A percentile compares a stretch with the other conserved stretches of the same genome.
phyloP scores from a whole-genome alignment of 306 rosid genomes.

The Cucurbita maxima region DNA sequence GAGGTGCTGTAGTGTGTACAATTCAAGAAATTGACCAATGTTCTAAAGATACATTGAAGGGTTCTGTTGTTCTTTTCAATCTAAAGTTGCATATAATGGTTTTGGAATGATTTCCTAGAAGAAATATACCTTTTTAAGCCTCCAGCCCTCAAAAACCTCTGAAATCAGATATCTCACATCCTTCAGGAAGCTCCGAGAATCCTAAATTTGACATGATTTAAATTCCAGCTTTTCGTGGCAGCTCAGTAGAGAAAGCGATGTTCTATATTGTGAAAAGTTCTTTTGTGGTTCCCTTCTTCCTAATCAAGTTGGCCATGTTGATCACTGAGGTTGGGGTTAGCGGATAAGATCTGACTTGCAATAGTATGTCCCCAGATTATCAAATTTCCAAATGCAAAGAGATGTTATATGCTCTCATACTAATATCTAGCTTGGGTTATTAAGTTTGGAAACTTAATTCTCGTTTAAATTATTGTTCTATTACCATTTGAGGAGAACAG shows the following conservation, averaged over 20 bases:
- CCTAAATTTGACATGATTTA: background rate
- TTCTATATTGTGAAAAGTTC: background rate
- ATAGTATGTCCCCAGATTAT: background rate
- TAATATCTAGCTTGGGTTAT: background rate
- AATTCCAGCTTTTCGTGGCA: background rate
- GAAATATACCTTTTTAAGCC: background rate
- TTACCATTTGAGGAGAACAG: too few relatives aligned
- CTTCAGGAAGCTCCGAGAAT: background rate
- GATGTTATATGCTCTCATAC: background rate
- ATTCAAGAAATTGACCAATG: background rate
- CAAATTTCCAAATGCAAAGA: background rate
- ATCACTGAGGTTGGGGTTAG: background rate
- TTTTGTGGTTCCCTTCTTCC: background rate
- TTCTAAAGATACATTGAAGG: background rate
- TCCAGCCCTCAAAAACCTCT: background rate
- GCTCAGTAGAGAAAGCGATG: background rate
- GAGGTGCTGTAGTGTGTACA: background rate
- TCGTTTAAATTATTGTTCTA: background rate
- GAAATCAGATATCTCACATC: background rate
- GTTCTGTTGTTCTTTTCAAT: background rate
- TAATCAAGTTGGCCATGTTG: background rate
- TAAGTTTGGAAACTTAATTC: background rate
- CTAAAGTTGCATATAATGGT: background rate
- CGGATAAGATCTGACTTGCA: background rate
- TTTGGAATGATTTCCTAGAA: background rate